These are phyloP conservation scores for Xylaria arbuscula DNA, from an alignment of 2,329 filamentous ascomycete species.

Conservation along the genomic window DNA sequence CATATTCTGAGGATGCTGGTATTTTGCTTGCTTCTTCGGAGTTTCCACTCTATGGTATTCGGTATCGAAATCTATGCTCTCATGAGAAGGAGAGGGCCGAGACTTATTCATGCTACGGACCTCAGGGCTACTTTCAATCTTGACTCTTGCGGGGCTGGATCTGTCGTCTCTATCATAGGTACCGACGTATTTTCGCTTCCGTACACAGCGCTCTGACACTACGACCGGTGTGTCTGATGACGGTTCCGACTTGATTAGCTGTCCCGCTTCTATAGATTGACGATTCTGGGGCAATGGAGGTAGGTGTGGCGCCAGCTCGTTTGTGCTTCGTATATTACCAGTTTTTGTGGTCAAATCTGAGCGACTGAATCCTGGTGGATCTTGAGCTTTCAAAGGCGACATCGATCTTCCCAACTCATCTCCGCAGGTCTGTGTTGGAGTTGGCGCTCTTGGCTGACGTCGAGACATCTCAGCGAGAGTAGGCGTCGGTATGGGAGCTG, in stretches of 20 bases:
- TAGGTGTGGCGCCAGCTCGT: slow-evolving; percentile 38
- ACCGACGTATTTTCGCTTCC: slow-evolving; percentile 58
- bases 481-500: slow-evolving; percentile 12
- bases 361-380: not conserved
- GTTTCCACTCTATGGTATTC: slow-evolving; percentile 58
- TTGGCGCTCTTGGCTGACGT: not conserved
- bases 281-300: slow-evolving; percentile 47
- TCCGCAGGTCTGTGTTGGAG: not conserved
- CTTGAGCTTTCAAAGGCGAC: slow-evolving; percentile 3
- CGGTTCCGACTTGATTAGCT: slow-evolving; percentile 61
- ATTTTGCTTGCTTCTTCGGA: slow-evolving; percentile 53
- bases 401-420: not conserved
- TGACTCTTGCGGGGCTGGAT: slow-evolving; percentile 52
- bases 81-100: slow-evolving; percentile 56
- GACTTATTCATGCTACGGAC: slow-evolving; percentile 45
- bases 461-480: not conserved
- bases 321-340: not conserved
- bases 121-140: slow-evolving; percentile 56
- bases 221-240: slow-evolving; percentile 65
- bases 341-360: not conserved
- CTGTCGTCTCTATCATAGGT: slow-evolving; percentile 40
- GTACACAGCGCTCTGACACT: slow-evolving; percentile 61
- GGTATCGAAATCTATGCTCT: slow-evolving; percentile 71
- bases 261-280: slow-evolving; percentile 5
- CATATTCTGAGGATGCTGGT: slow-evolving; percentile 29